Evolutionary conservation across 179 eudicot species (phyloP).

Genomic region (Pouteria campechiana): DNA sequence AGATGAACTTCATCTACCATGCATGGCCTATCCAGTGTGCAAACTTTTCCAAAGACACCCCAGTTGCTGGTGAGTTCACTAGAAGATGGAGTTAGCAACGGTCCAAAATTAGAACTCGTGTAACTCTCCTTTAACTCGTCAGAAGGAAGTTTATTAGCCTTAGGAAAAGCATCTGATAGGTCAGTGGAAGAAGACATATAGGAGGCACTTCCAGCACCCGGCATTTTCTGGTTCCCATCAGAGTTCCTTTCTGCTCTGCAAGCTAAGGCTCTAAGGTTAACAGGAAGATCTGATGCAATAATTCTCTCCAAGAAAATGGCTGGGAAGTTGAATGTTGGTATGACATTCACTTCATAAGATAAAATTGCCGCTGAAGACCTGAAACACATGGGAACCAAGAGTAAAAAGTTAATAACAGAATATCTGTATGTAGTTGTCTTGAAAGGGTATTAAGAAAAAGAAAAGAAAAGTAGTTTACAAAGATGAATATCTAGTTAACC

Average conservation of each 20-base stretch:
- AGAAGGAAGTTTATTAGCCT: conserved; percentile 14
- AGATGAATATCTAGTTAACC: too few species aligned
- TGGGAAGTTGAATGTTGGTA: conserved; percentile 85
- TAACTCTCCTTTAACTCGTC: conserved; percentile 28
- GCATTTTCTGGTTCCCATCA: conserved; percentile 32
- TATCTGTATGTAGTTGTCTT: too few species aligned
- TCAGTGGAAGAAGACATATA: conserved; percentile 9
- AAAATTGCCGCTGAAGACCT: conserved; percentile 54
- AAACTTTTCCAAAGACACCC: conserved; percentile 78
- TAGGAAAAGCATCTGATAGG: conserved; percentile 11
- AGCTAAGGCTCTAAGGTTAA: conserved; percentile 92
- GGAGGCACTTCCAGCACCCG: conserved; percentile 15
- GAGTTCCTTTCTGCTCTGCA: conserved; percentile 70
- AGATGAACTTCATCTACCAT: conserved; percentile 95
- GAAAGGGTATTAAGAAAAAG: too few species aligned
- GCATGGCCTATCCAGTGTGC: conserved; percentile 66
- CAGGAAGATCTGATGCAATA: conserved; percentile 92
- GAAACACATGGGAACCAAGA: conserved; percentile 6
- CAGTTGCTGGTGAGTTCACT: conserved; percentile 53
- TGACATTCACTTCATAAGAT: conserved; percentile 90
- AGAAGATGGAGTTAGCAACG: conserved; percentile 36
- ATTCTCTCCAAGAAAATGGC: conserved; percentile 96
- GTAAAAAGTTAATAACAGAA: neutral
- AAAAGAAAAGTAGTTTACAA: too few species aligned
- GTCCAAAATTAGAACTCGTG: conserved; percentile 30